These are phyloP conservation scores for Talaromyces wortmannii DNA, from an alignment of 495 filamentous ascomycete species.

Conservation along the genomic window DNA sequence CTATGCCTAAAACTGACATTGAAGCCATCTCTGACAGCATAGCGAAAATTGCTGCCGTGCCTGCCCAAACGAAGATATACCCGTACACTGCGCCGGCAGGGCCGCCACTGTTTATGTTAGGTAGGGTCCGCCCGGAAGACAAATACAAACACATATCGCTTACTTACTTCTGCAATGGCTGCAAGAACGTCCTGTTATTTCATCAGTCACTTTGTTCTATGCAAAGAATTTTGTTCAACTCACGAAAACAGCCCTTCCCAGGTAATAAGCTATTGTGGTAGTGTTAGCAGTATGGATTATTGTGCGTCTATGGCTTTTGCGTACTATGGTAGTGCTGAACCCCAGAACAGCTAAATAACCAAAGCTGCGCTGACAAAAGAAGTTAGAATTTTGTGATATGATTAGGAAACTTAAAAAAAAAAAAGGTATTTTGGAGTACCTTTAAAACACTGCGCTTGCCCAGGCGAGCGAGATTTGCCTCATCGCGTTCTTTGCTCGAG, in stretches of 20 bases:
- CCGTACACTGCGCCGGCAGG: slow-evolving; percentile 46
- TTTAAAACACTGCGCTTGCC: slow-evolving; percentile 46
- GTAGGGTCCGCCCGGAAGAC: not conserved
- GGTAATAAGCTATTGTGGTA: no score
- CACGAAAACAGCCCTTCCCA: slow-evolving; percentile 41
- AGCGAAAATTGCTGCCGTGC: slow-evolving; percentile 19
- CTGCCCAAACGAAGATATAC: slow-evolving; percentile 41
- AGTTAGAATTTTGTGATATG: not conserved
- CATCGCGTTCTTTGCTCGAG: slow-evolving; percentile 25
- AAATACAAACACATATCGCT: not conserved
- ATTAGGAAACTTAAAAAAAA: no score
- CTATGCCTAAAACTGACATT: slow-evolving; percentile 18
- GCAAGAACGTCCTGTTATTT: slow-evolving; percentile 20
- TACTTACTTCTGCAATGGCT: slow-evolving; percentile 27
- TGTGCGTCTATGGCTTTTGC: no score
- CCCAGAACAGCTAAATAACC: slow-evolving; percentile 41
- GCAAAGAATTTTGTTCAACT: not conserved
- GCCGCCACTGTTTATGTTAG: slow-evolving; percentile 29
- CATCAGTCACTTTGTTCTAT: no score
- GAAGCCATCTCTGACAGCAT: slow-evolving; percentile 35
- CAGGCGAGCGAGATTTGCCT: slow-evolving; percentile 33
- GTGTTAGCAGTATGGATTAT: no score
- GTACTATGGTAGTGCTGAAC: slow-evolving; percentile 43
- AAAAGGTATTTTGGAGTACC: slow-evolving; percentile 10
- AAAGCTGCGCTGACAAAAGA: slow-evolving; percentile 33